Evolutionary conservation across 805 yeast genomes (phyloP), one percentile per base, ranked within the genome.

Genomic region (Metschnikowia hibisci): DNA sequence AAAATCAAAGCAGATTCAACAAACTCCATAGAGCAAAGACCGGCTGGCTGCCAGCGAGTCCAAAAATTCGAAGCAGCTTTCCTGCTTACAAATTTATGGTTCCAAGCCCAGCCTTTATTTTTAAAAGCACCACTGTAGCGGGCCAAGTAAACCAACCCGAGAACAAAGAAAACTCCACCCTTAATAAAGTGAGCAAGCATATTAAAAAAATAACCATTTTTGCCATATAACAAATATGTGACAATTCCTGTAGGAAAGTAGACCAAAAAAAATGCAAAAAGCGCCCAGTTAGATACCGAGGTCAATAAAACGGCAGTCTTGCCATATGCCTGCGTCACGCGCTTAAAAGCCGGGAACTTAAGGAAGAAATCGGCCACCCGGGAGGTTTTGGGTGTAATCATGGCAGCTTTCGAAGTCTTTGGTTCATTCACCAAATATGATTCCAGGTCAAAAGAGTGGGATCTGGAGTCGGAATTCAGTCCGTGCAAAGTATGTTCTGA

Each of bases 101-200:
- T 93, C 99, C 99, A 91, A 4, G 96, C 90, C 84, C 95, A 83
- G 15, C 98, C 98, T 45, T 74, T 69, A 43, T 76, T 71, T 29
- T 75, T 60, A 55, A 84, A 87, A 10, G 83, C 86, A 3, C 99
- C 99, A 55, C 88, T 80, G 63, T 86, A 90, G 54, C 98, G 79
- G 1, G 89, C 85, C 31, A 93, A 71, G n/a, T 95, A 77, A 5
- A 89, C 60, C 6, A 90, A 47, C 15, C 99, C 99, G 31, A 85
- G 67, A 4, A 73, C 50, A 45, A 88, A 73, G 59, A 91, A 91
- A 2, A 91, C 93, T 20, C 91, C 93, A 47, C 99, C 99, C 64
- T 91, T 91, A 62, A 91, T 91, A 75, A 88, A 87, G 64, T 91
- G 99, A 1, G 99, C 99, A 44, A 91, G 73, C 41, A 91, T 63